A percentile compares a stretch with the other conserved stretches of the same genome.
These are phyloP conservation scores for Helminthosporium solani DNA, from an alignment of 2,329 filamentous ascomycete genomes.

Conservation along the genomic window DNA sequence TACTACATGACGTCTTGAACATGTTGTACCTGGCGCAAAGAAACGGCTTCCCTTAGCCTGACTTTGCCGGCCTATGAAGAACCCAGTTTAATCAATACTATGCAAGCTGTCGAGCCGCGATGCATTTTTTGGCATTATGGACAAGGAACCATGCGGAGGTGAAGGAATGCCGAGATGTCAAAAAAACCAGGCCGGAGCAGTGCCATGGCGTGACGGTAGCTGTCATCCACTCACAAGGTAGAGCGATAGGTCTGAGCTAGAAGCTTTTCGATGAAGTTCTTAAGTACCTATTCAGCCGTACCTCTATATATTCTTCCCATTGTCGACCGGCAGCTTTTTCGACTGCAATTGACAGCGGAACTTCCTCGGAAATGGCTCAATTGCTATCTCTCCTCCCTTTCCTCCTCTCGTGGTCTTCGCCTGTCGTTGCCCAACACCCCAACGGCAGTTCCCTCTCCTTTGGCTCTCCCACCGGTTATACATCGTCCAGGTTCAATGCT, in stretches of 20 bases:
- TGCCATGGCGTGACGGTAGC: constrained; percentile 1
- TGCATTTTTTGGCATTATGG: not conserved
- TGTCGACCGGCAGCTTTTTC: not conserved
- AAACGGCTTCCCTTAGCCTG: constrained; percentile 19
- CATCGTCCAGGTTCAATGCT: constrained; percentile 43
- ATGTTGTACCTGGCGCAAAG: constrained; percentile 15
- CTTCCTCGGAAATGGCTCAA: constrained; percentile 22
- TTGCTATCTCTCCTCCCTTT: constrained; percentile 16
- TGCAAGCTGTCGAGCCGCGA: constrained; percentile 7
- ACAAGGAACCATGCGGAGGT: constrained; percentile 3
- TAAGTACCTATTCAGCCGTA: constrained; percentile 13
- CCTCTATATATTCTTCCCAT: constrained; percentile 2
- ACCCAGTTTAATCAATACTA: constrained; percentile 8
- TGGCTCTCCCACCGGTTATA: constrained; percentile 36
- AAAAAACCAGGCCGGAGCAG: constrained; percentile 11
- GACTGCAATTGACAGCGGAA: not conserved
- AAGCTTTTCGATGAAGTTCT: constrained; percentile 6
- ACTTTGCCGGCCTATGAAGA: constrained; percentile 17
- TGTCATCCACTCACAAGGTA: not conserved
- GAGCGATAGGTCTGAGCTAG: constrained; percentile 5
- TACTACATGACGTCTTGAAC: constrained; percentile 15
- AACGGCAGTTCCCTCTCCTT: constrained; percentile 30
- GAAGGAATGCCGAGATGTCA: constrained; percentile 9
- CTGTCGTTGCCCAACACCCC: constrained; percentile 15
- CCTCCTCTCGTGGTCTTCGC: constrained; percentile 14